Evolutionary conservation across 2,329 filamentous ascomycete genomes (phyloP), one percentile per base, ranked within the genome.

Genomic region (Pestalotiopsis sp.): DNA sequence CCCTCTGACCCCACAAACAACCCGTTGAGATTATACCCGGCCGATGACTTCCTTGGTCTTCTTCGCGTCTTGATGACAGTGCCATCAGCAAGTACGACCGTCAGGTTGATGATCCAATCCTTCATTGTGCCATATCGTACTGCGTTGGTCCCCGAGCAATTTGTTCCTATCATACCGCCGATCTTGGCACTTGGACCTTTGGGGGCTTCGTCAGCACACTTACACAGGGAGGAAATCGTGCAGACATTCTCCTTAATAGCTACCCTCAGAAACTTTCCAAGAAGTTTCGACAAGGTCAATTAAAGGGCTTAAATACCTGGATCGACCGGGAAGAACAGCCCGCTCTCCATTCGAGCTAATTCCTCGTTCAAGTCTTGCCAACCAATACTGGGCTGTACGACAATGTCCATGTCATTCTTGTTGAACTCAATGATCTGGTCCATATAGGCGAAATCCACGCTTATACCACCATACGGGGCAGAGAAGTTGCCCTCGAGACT

Each of bases 401-500:
- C 93, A 64, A 97, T 86, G 74, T 98, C 95, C 92, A 97, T 94
- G 78, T 97, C 95, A 3, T 93, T 91, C 73, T 92, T 91, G 78
- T 97, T 92, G 68, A 97, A 85, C 66, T 90, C 85, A 38, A 98
- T 74, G 31, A 97, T 92, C 75, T 90, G 85, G 78, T 97, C 92
- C 95, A 98, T 98, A 75, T 89, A 89, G 1, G 90, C 88, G 78
- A 98, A 98, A 77, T 98, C 95, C 64, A 98, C 92, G 72, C 93
- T 95, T 76, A 98, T 88, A 13, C 95, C 95, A 13, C 94, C 94
- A 76, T 91, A 92, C 0, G 94, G 93, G 14, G 94, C 93, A 0
- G 93, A 93, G 79, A 97, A 97, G 78, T 97, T 96, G 14, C 92
- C 95, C 79, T 98, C 95, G 0, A 98, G 84, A 72, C 92, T 95